A percentile compares a stretch with the other conserved stretches of the same genome.
Conservation (phyloP, 2,329 filamentous ascomycete genomes). For the Aspergillus puulaauensis region DNA sequence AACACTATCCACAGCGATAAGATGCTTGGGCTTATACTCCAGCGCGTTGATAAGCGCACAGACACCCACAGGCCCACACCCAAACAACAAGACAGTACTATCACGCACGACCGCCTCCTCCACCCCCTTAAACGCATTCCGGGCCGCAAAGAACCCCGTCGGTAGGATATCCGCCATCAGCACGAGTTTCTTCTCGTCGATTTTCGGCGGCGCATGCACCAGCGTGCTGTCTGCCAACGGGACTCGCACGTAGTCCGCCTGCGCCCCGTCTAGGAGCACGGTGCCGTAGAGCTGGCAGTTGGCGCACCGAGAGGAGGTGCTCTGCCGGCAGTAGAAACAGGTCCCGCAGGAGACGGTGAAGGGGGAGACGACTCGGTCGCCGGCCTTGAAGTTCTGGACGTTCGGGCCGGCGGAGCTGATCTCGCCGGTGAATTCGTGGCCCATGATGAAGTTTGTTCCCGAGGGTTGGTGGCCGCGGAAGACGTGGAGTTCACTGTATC, state of each 20-base stretch:
- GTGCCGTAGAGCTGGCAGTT: conserved; percentile 69
- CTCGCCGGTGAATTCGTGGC: conserved; percentile 82
- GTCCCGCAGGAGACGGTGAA: conserved; percentile 74
- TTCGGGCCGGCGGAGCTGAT: conserved; percentile 63
- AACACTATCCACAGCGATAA: conserved; percentile 78
- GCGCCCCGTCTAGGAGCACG: conserved; percentile 68
- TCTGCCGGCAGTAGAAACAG: conserved; percentile 80
- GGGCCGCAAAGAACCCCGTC: conserved; percentile 20
- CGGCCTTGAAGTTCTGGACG: conserved; percentile 61
- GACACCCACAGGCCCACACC: conserved; percentile 18
- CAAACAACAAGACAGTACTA: conserved; percentile 18
- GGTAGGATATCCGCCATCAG: conserved; percentile 86
- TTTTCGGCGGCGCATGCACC: conserved; percentile 65
- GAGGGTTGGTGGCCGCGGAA: conserved; percentile 78
- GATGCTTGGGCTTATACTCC: conserved; percentile 67
- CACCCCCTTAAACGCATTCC: conserved; percentile 15
- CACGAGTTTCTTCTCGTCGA: conserved; percentile 71
- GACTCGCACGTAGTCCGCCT: conserved; percentile 78
- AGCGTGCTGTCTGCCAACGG: conserved; percentile 77
- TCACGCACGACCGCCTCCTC: conserved; percentile 1
- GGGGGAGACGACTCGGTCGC: conserved; percentile 76
- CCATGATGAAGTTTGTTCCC: conserved; percentile 60
- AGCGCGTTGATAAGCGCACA: conserved; percentile 58
- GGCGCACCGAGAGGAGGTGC: conserved; percentile 72
- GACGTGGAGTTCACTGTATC: conserved; percentile 70